These are phyloP conservation scores for Bathelium albidoporum DNA, from an alignment of 495 filamentous ascomycete species.

Conservation along the genomic window DNA sequence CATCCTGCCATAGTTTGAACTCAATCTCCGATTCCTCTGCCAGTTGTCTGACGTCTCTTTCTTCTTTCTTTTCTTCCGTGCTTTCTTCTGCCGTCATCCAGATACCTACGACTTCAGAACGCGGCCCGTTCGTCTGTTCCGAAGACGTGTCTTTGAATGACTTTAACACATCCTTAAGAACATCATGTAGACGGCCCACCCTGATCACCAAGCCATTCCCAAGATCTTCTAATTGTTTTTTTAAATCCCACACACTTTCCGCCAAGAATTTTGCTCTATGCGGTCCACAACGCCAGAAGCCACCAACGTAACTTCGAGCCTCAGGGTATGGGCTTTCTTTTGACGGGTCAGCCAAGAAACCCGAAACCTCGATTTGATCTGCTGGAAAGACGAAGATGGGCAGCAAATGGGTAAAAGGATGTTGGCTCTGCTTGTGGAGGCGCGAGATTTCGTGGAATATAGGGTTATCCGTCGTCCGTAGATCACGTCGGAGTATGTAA, in stretches of 20 bases:
- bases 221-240: slow-evolving; percentile 41
- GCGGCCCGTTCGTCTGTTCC: slow-evolving; percentile 11
- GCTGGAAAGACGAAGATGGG: slow-evolving; percentile 56
- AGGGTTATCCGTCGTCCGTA: slow-evolving; percentile 59
- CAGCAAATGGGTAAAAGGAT: slow-evolving; percentile 53
- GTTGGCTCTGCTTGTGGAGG: slow-evolving; percentile 29
- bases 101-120: slow-evolving; percentile 43
- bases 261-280: slow-evolving; percentile 58
- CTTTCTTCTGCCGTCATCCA: slow-evolving; percentile 62
- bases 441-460: slow-evolving; percentile 46
- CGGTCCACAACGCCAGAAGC: slow-evolving; percentile 58
- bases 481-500: slow-evolving; percentile 54
- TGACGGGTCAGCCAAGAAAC: slow-evolving; percentile 40
- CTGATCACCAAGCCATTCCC: slow-evolving; percentile 52
- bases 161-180: slow-evolving; percentile 41
- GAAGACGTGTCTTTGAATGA: slow-evolving; percentile 27
- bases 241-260: slow-evolving; percentile 58
- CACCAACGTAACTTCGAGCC: slow-evolving; percentile 44
- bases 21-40: slow-evolving; percentile 40
- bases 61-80: slow-evolving; percentile 53
- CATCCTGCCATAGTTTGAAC: slow-evolving; percentile 54
- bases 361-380: slow-evolving; percentile 58
- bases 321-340: slow-evolving; percentile 45
- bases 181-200: slow-evolving; percentile 47
- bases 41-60: slow-evolving; percentile 39